Conservation (phyloP, 2,329 filamentous ascomycete species). For the Fusarium torulosum region DNA sequence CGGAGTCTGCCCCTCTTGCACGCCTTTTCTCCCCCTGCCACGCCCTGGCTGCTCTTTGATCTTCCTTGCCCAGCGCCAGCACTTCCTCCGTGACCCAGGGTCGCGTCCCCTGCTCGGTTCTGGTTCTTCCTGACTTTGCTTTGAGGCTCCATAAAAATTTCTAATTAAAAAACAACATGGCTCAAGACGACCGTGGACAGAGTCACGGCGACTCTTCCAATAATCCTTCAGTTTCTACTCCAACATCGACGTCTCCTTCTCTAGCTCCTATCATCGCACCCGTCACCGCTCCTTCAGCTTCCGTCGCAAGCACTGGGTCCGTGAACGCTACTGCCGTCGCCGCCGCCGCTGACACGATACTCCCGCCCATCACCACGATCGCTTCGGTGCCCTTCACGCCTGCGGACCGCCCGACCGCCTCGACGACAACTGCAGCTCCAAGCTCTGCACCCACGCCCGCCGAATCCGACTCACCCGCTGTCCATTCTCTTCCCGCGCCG, state of each 20-base stretch:
- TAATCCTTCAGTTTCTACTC: conserved; percentile 45
- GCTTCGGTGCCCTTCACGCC: conserved; percentile 35
- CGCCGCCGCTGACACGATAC: conserved; percentile 31
- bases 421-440: conserved; percentile 34
- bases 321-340: conserved; percentile 23
- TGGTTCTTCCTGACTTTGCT: conserved; percentile 51
- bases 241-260: conserved; percentile 45
- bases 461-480: conserved; percentile 34
- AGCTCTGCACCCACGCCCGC: conserved; percentile 33
- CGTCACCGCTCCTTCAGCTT: conserved; percentile 40
- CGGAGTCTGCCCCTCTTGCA: conserved; percentile 44
- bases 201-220: conserved; percentile 49
- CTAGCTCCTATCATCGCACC: conserved; percentile 43
- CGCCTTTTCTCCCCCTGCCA: conserved; percentile 43
- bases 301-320: conserved; percentile 27
- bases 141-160: conserved; percentile 55
- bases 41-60: conserved; percentile 46
- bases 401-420: conserved; percentile 33
- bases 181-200: conserved; percentile 51
- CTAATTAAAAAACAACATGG: conserved; percentile 54
- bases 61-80: conserved; percentile 48
- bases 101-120: conserved; percentile 48
- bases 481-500: conserved; percentile 28
- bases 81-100: conserved; percentile 49
- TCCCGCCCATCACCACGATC: conserved; percentile 34